Percentiles rank a stretch among this genome's conserved stretches.
phyloP scores from a whole-genome alignment of 2,329 filamentous ascomycete species.

The Fusarium mangiferae region DNA sequence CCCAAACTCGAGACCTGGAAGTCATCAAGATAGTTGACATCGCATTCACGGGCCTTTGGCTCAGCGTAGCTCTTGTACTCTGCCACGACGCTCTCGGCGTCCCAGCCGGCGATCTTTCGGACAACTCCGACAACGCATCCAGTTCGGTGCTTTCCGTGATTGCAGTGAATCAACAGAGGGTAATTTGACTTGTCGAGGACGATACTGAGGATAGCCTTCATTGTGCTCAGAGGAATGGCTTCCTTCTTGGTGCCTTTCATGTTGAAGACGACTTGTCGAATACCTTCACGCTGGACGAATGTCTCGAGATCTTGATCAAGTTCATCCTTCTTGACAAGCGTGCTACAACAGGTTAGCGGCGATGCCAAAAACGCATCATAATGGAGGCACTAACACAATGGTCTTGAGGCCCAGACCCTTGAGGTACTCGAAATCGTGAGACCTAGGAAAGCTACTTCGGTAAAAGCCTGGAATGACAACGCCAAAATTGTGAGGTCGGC shows the following conservation, averaged over 20 bases:
- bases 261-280: conserved; percentile 78
- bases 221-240: conserved; percentile 71
- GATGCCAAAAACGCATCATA: not conserved
- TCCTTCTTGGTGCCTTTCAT: conserved; percentile 92
- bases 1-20: conserved; percentile 58
- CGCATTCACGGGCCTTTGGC: conserved; percentile 69
- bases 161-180: conserved; percentile 89
- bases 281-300: conserved; percentile 74
- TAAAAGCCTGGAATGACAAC: conserved; percentile 79
- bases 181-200: conserved; percentile 79
- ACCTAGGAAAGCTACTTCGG: conserved; percentile 81
- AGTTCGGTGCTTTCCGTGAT: conserved; percentile 93
- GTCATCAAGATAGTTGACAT: conserved; percentile 66
- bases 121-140: conserved; percentile 88
- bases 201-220: conserved; percentile 76
- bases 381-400: conserved; percentile 70
- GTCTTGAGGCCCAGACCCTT: conserved; percentile 77
- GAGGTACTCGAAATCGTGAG: conserved; percentile 77
- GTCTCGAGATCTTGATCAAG: conserved; percentile 60
- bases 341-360: conserved; percentile 53
- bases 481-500: conserved; percentile 77
- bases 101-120: conserved; percentile 77
- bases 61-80: conserved; percentile 78
- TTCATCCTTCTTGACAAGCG: conserved; percentile 71
- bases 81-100: conserved; percentile 67